Base-by-base conservation (phyloP, 257 asterid genomes). In the Knoxia roxburghii region DNA sequence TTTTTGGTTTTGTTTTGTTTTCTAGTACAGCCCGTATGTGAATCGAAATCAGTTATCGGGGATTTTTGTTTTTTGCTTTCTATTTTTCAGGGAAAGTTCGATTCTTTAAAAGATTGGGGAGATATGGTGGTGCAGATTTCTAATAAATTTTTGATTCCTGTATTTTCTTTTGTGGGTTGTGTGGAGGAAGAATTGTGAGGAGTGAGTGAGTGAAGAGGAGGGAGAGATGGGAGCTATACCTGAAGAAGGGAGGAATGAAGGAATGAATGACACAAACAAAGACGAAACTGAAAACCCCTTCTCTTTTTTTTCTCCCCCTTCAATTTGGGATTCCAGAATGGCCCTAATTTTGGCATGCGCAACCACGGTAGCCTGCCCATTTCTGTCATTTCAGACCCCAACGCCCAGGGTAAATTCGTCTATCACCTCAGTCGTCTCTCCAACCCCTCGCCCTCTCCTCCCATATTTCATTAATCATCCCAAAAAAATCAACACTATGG, bases 161-260 rank as follows among this genome's bases (percentile, higher is more conserved):
- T n/a, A n/a, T n/a, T n/a, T n/a, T n/a, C n/a, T n/a, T n/a, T 37
- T 39, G 29, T 13, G 30, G 57, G 27, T 18, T n/a, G n/a, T n/a
- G 41, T 40, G 27, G 49, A 2, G 64, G 65, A 33, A 61, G 67
- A 39, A 23, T 40, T 40, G 52, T 27, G 35, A 40, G 6, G 6
- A 13, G 6, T 5, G 9, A 18, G 23, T 15, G 4, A 18, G 5
- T 57, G 61, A 61, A 50, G 51, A n/a, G 59, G 70, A 52, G 26
- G 8, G 75, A 18, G 56, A 45, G 46, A 43, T 53, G 65, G 40
- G 72, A 67, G 61, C 58, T 57, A 46, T 69, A 69, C 73, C 73
- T 73, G 68, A 64, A 54, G 56, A 37, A 29, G n/a, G n/a, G n/a
- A 30, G 67, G 23, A 43, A 70, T 26, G 57, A 64, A 26, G 2